Conservation (phyloP, 2,329 filamentous ascomycete species). For the Pyricularia sp. region DNA sequence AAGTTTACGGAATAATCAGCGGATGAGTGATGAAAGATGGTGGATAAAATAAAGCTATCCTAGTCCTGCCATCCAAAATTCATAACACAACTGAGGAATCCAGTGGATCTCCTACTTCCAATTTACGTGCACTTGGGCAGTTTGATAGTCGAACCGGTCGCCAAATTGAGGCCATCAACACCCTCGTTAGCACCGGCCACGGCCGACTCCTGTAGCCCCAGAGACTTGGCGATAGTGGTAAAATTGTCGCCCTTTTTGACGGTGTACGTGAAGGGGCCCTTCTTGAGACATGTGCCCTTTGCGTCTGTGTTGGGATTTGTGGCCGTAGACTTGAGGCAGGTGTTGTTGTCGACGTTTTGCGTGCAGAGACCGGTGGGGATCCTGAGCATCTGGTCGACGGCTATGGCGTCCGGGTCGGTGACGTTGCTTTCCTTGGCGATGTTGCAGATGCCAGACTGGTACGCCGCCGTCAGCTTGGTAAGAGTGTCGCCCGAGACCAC, state of each 20-base stretch:
- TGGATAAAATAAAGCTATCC: background rate
- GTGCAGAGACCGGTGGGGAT: background rate
- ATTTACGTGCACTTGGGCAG: background rate
- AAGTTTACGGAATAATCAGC: no score
- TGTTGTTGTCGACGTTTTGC: background rate
- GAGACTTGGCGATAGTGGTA: background rate
- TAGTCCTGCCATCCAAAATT: background rate
- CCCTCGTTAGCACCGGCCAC: background rate
- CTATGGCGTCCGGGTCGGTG: background rate
- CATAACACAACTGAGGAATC: background rate
- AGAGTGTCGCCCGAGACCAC: constrained; percentile 4
- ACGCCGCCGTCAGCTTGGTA: background rate
- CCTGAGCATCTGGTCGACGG: background rate
- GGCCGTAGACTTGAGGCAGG: background rate
- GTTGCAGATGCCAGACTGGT: constrained; percentile 4
- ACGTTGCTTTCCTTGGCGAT: background rate
- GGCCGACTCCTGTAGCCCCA: background rate
- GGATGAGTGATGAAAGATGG: background rate
- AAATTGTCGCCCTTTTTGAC: constrained; percentile 2
- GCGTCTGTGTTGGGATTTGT: background rate
- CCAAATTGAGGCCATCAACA: background rate
- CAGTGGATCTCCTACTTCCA: background rate
- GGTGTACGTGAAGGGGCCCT: background rate
- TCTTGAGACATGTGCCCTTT: background rate
- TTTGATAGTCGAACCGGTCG: background rate